These are phyloP conservation scores for Thraustotheca clavata DNA, from an alignment of 352 stramenopile genomes.

Conservation along the genomic window DNA sequence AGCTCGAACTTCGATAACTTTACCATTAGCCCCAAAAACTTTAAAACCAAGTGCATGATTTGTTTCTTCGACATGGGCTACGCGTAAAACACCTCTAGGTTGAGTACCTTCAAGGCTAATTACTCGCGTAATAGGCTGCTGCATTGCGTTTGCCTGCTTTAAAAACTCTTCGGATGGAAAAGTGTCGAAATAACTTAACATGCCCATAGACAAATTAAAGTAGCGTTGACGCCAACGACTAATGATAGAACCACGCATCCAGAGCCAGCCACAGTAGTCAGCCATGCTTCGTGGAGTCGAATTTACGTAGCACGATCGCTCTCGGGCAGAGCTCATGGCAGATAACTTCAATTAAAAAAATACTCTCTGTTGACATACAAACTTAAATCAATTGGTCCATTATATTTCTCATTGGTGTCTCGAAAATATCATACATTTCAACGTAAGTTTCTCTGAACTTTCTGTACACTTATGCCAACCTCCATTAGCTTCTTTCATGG, in stretches of 20 bases:
- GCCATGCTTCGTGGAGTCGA: neutral
- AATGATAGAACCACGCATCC: conserved; percentile 55
- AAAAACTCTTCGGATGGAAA: conserved; percentile 70
- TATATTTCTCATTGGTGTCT: too few species aligned
- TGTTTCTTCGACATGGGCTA: conserved; percentile 58
- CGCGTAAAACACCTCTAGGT: conserved; percentile 52
- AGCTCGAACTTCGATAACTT: conserved; percentile 62
- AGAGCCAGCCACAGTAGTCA: conserved; percentile 53
- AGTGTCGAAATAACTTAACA: conserved; percentile 60
- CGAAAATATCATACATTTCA: too few species aligned
- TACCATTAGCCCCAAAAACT: conserved; percentile 55
- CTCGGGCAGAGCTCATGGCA: too few species aligned
- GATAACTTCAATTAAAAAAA: too few species aligned
- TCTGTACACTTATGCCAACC: too few species aligned
- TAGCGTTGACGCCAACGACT: conserved; percentile 65
- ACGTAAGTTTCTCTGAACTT: too few species aligned
- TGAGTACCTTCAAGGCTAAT: conserved; percentile 31
- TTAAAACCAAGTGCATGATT: conserved; percentile 54
- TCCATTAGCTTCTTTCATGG: too few species aligned
- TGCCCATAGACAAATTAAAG: conserved; percentile 56
- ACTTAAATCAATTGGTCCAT: too few species aligned
- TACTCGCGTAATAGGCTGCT: neutral
- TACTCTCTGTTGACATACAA: too few species aligned
- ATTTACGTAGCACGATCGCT: too few species aligned
- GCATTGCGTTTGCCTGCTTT: conserved; percentile 30